These are phyloP conservation scores for Rhizomucor pusillus DNA, from an alignment of 371 early-diverging fungal genomes.

Conservation along the genomic window DNA sequence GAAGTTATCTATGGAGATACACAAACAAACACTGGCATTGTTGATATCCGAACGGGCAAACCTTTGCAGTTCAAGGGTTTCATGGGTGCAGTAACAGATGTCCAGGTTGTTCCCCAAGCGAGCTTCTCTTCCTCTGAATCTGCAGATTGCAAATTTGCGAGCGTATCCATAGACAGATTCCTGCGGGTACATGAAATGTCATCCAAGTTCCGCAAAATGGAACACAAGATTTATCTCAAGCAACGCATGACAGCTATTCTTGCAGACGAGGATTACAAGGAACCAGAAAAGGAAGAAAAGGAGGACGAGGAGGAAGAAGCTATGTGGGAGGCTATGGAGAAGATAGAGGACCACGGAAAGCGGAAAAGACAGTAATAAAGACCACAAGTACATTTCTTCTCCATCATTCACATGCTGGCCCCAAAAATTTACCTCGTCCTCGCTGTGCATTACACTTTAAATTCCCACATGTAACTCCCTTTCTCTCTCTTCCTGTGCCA, in stretches of 20 bases:
- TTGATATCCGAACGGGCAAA: slow-evolving; percentile 68
- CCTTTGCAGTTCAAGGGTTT: slow-evolving; percentile 52
- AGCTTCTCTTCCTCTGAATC: slow-evolving; percentile 11
- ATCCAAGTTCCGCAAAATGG: slow-evolving; percentile 52
- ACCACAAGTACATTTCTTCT: background rate
- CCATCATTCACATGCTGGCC: background rate
- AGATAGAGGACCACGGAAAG: slow-evolving; percentile 24
- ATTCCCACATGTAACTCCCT: background rate
- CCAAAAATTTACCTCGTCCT: background rate
- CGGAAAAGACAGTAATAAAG: slow-evolving; percentile 4
- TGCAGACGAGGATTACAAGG: slow-evolving; percentile 57
- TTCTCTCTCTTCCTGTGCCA: background rate
- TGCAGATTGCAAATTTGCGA: slow-evolving; percentile 34
- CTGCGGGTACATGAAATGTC: slow-evolving; percentile 72
- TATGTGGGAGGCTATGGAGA: slow-evolving; percentile 42
- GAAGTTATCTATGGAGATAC: slow-evolving; percentile 81
- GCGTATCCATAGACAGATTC: slow-evolving; percentile 77
- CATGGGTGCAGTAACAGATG: slow-evolving; percentile 69
- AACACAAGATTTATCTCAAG: slow-evolving; percentile 78
- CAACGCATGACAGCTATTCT: slow-evolving; percentile 71
- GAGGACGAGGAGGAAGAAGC: slow-evolving; percentile 46
- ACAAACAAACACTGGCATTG: slow-evolving; percentile 61
- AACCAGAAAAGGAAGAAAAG: slow-evolving; percentile 31
- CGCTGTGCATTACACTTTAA: background rate
- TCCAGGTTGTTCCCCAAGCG: slow-evolving; percentile 34